Evolutionary conservation across 352 stramenopile genomes (phyloP).

Genomic region (Pythium volutum): DNA sequence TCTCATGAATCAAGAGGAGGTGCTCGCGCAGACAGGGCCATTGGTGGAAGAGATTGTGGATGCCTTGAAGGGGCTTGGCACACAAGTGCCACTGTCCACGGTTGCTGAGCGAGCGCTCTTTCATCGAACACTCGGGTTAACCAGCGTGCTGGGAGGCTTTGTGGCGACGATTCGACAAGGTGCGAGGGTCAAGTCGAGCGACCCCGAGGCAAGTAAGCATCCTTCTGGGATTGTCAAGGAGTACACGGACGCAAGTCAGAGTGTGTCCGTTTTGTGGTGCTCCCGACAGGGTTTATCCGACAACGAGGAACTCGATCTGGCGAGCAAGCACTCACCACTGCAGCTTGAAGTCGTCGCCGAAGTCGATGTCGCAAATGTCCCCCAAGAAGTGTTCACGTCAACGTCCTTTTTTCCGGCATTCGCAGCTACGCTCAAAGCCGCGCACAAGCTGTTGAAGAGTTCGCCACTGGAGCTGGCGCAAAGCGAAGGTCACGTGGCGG

Average conservation of each 20-base stretch:
- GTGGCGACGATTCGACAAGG: constrained; percentile 17
- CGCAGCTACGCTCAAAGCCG: constrained; percentile 21
- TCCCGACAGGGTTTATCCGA: not conserved
- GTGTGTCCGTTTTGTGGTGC: constrained; percentile 1
- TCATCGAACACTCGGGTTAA: constrained; percentile 17
- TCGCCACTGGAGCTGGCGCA: constrained; percentile 2
- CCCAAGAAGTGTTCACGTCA: not conserved
- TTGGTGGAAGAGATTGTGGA: constrained; percentile 8
- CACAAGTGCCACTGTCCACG: constrained; percentile 1
- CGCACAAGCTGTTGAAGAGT: constrained; percentile 22
- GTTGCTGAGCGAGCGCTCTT: constrained; percentile 7
- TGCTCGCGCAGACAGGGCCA: not conserved
- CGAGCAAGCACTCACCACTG: not conserved
- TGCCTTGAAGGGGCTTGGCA: not conserved
- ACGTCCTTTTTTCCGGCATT: constrained; percentile 20
- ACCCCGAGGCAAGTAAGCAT: not conserved
- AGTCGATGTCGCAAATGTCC: constrained; percentile 2
- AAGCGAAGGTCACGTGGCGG: constrained; percentile 11
- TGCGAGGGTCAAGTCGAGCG: constrained; percentile 1
- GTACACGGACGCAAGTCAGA: not conserved
- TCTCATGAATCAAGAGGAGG: not conserved
- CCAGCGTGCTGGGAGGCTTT: constrained; percentile 20
- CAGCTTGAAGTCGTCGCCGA: constrained; percentile 1
- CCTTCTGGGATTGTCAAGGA: constrained; percentile 15
- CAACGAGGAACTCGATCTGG: not conserved